These are phyloP conservation scores for Pseudonitzschia pungens DNA, from an alignment of 108 stramenopile species.

Conservation along the genomic window DNA sequence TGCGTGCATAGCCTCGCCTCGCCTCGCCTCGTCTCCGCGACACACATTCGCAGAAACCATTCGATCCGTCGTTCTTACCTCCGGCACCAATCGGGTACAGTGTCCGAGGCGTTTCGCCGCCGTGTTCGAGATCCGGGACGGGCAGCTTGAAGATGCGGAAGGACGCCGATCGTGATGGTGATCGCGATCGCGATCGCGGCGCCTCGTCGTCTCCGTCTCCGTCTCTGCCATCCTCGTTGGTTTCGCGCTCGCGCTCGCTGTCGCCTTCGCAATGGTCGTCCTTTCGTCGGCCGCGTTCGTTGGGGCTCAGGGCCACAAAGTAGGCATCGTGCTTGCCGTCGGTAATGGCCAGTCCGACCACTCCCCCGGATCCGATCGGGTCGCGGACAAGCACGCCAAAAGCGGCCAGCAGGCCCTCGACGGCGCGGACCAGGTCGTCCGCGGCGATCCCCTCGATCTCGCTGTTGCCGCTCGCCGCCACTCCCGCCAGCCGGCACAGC, in stretches of 20 bases:
- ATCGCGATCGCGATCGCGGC: not conserved
- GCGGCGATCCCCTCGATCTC: conserved; percentile 48
- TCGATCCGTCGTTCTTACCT: not conserved
- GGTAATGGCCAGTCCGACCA: conserved; percentile 67
- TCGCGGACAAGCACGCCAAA: too few relatives aligned
- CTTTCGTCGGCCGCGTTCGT: not conserved
- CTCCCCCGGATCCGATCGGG: too few relatives aligned
- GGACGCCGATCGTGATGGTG: not conserved
- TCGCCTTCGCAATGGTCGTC: not conserved
- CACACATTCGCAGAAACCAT: too few relatives aligned
- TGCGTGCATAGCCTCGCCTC: not conserved
- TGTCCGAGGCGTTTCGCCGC: conserved; percentile 8
- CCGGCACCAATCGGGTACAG: conserved; percentile 88
- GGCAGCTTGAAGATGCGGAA: conserved; percentile 45
- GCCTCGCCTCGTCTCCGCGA: not conserved
- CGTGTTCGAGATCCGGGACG: conserved; percentile 28
- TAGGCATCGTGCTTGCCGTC: conserved; percentile 70
- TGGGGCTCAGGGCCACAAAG: conserved; percentile 32
- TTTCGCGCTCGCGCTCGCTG: too few relatives aligned
- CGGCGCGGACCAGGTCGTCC: conserved; percentile 47
- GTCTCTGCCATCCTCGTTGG: too few relatives aligned
- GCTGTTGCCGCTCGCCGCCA: conserved; percentile 28
- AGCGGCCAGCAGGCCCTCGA: conserved; percentile 39
- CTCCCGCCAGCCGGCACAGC: conserved; percentile 63
- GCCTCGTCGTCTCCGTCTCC: not conserved